phyloP scores from a whole-genome alignment of 2,329 filamentous ascomycete species.

The Pseudogymnoascus sp. region DNA sequence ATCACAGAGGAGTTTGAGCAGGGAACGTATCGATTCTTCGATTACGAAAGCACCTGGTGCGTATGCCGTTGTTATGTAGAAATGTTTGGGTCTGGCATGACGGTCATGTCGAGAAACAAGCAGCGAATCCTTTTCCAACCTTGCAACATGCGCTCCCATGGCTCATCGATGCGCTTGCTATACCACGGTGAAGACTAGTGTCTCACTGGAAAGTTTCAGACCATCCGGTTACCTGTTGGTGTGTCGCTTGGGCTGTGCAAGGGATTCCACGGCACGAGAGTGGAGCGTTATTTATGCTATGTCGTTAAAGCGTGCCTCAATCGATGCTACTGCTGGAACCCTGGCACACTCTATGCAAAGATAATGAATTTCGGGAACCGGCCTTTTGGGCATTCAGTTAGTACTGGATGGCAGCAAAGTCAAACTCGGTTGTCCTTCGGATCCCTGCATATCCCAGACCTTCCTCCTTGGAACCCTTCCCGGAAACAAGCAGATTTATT shows the following conservation, averaged over 20 bases:
- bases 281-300: neutral
- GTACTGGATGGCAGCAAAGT: conserved; percentile 1
- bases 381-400: neutral
- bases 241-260: neutral
- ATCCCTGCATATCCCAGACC: conserved; percentile 1
- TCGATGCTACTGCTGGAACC: conserved; percentile 2
- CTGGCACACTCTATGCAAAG: neutral
- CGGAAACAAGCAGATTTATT: neutral
- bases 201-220: conserved; percentile 12
- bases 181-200: conserved; percentile 9
- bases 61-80: conserved; percentile 28
- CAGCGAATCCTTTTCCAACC: neutral
- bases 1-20: conserved; percentile 99
- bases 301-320: conserved; percentile 1
- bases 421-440: neutral
- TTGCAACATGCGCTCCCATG: neutral
- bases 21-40: conserved; percentile 97
- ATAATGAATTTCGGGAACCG: neutral
- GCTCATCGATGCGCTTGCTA: neutral
- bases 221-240: neutral
- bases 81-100: conserved; percentile 12
- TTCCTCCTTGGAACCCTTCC: neutral
- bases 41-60: conserved; percentile 98
- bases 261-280: neutral
- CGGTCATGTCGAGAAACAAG: conserved; percentile 5